A percentile compares a stretch with the other conserved stretches of the same genome.
phyloP scores from a whole-genome alignment of 1,284 basidiomycete genomes.

The Malassezia nana region DNA sequence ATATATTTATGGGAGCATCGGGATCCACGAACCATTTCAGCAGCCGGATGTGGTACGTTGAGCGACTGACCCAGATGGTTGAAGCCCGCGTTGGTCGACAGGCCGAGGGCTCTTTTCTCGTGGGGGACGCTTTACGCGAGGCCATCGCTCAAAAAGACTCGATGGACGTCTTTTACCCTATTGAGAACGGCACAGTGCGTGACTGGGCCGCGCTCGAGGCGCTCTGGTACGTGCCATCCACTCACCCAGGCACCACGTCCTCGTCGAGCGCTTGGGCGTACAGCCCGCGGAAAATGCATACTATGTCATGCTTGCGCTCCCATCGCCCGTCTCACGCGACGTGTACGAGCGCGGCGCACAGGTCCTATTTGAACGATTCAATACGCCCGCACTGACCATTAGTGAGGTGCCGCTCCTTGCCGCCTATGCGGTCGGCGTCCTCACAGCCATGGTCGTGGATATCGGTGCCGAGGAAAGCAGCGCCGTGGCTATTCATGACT shows the following conservation, averaged over 20 bases:
- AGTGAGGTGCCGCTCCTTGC: slow-evolving; percentile 75
- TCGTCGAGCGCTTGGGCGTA: slow-evolving; percentile 66
- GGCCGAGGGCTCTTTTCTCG: slow-evolving; percentile 4
- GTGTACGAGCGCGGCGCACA: slow-evolving; percentile 68
- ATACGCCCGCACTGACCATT: slow-evolving; percentile 72
- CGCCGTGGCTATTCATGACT: slow-evolving; percentile 70
- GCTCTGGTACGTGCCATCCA: slow-evolving; percentile 60
- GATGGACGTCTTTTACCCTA: slow-evolving; percentile 70
- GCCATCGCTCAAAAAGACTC: slow-evolving; percentile 51
- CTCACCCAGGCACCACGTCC: slow-evolving; percentile 65
- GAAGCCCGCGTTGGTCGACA: slow-evolving; percentile 2
- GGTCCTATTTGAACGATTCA: slow-evolving; percentile 91
- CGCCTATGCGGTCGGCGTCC: slow-evolving; percentile 67
- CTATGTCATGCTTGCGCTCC: slow-evolving; percentile 66
- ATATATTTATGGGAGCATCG: slow-evolving; percentile 12
- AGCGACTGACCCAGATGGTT: background rate
- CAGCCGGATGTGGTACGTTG: slow-evolving; percentile 11
- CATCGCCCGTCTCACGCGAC: slow-evolving; percentile 61
- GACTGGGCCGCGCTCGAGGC: slow-evolving; percentile 89
- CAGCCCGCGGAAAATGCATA: slow-evolving; percentile 77
- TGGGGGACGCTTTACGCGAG: background rate
- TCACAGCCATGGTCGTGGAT: slow-evolving; percentile 74
- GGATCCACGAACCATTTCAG: slow-evolving; percentile 12
- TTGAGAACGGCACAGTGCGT: slow-evolving; percentile 62
- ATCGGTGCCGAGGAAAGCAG: slow-evolving; percentile 68